These are phyloP conservation scores for Bonia amplexicaulis DNA, from an alignment of 176 grass and related monocot species.

Conservation along the genomic window DNA sequence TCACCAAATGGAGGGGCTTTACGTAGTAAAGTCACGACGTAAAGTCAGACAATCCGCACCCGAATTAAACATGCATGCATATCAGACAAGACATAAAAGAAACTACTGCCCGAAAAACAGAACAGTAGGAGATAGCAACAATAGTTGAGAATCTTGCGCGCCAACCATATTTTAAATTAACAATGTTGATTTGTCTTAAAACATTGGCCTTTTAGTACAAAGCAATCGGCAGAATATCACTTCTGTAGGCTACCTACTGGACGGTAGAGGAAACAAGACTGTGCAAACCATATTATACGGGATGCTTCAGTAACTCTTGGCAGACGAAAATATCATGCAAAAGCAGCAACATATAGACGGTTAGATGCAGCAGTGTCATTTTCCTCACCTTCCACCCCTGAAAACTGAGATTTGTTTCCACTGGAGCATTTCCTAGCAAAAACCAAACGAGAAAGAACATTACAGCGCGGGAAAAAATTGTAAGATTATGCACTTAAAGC, in stretches of 20 bases:
- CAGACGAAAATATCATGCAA: constrained; percentile 31
- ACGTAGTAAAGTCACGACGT: too few species aligned
- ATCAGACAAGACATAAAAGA: not conserved
- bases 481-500: not conserved
- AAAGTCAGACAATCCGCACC: too few species aligned
- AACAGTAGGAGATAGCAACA: not conserved
- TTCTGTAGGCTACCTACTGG: constrained; percentile 26
- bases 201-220: not conserved
- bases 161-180: constrained; percentile 26
- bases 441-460: not conserved
- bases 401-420: constrained; percentile 48
- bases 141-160: not conserved
- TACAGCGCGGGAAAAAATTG: not conserved
- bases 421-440: constrained; percentile 53
- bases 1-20: too few species aligned
- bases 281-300: constrained; percentile 33
- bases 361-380: constrained; percentile 70
- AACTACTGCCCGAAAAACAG: not conserved
- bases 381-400: constrained; percentile 63
- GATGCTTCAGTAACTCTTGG: constrained; percentile 18
- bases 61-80: not conserved
- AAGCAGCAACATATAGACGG: constrained; percentile 18
- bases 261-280: constrained; percentile 12
- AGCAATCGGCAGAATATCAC: constrained; percentile 10
- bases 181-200: constrained; percentile 18